Evolutionary conservation across 805 yeast species (phyloP).

Genomic region (Candida golubevii): DNA sequence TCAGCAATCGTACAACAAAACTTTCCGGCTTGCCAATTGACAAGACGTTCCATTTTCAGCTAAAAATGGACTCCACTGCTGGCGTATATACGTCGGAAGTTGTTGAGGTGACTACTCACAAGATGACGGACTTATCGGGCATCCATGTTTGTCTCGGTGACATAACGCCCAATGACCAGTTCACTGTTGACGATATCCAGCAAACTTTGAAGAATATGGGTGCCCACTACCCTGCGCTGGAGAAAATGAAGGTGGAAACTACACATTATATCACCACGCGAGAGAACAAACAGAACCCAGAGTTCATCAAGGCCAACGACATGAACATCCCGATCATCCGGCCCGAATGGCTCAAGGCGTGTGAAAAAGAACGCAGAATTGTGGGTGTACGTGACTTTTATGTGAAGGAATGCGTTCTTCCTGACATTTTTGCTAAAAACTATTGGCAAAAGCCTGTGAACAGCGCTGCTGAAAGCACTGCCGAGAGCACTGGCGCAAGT

Average conservation of each 20-base stretch:
- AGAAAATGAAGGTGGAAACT: constrained; percentile 77
- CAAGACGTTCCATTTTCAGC: constrained; percentile 71
- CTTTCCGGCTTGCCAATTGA: constrained; percentile 90
- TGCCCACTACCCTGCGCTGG: constrained; percentile 69
- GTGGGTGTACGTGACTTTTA: constrained; percentile 91
- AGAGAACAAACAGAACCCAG: constrained; percentile 58
- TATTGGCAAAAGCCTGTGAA: constrained; percentile 27
- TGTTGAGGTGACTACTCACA: constrained; percentile 76
- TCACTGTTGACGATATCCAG: constrained; percentile 50
- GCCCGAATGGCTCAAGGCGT: constrained; percentile 96
- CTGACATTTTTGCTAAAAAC: constrained; percentile 39
- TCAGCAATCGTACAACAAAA: constrained; percentile 74
- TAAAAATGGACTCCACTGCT: constrained; percentile 82
- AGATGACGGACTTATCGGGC: constrained; percentile 93
- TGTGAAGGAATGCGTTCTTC: constrained; percentile 49
- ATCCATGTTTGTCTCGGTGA: constrained; percentile 89
- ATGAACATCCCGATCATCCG: constrained; percentile 89
- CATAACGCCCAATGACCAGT: constrained; percentile 51
- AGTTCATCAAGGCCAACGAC: constrained; percentile 74
- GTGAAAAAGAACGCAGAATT: constrained; percentile 81
- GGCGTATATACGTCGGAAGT: constrained; percentile 73
- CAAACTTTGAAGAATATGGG: constrained; percentile 66
- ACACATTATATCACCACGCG: constrained; percentile 83
- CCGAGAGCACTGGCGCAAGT: not conserved
- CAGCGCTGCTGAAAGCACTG: not conserved